Conservation (phyloP, 2,329 filamentous ascomycete genomes). For the Trichoderma cornu-damae region DNA sequence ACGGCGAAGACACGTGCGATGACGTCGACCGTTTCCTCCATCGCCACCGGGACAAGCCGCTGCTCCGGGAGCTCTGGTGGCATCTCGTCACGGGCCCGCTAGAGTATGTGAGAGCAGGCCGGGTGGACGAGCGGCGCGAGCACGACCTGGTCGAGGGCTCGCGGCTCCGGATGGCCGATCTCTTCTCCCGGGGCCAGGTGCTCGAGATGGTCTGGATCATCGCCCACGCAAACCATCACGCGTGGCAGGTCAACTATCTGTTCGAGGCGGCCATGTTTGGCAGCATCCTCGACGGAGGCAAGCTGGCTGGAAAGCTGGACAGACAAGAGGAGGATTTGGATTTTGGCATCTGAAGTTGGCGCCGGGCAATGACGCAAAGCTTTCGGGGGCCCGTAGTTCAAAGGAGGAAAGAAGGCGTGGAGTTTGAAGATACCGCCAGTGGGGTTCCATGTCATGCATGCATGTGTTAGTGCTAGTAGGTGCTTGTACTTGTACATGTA, state of each 20-base stretch:
- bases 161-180: constrained; percentile 22
- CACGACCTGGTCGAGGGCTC: constrained; percentile 19
- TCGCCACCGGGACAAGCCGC: constrained; percentile 1
- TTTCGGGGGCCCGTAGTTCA: too few relatives aligned
- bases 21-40: constrained; percentile 20
- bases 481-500: too few relatives aligned
- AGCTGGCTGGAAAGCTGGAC: constrained; percentile 29
- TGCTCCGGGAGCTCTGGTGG: constrained; percentile 21
- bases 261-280: constrained; percentile 34
- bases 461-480: too few relatives aligned
- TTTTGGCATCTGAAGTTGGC: too few relatives aligned
- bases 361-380: too few relatives aligned
- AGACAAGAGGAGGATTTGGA: constrained; percentile 15
- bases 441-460: too few relatives aligned
- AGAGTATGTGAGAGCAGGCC: constrained; percentile 21
- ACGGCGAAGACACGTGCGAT: constrained; percentile 23
- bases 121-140: constrained; percentile 20
- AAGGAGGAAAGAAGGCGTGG: too few relatives aligned
- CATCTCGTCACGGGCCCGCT: constrained; percentile 20
- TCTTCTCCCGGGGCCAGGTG: constrained; percentile 22
- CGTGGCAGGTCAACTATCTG: constrained; percentile 31
- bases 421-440: too few relatives aligned
- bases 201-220: constrained; percentile 23
- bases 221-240: constrained; percentile 24
- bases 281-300: constrained; percentile 29